Evolutionary conservation across 2,329 filamentous ascomycete species (phyloP), one percentile per base, ranked within the genome.

Genomic region (Cladosporium sp.): DNA sequence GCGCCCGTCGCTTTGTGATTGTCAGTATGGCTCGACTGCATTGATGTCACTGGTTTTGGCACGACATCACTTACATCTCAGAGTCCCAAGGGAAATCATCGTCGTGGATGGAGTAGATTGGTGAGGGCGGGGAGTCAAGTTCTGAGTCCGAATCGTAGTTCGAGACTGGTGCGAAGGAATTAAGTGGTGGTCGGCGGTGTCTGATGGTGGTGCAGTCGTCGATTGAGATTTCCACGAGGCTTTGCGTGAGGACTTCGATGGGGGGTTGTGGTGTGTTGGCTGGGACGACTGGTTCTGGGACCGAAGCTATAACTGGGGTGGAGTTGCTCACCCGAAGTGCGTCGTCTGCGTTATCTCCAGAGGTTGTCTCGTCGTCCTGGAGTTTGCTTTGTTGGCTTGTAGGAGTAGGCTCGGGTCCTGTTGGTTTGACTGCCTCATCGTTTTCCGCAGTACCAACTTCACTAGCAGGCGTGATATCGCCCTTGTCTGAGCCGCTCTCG

Each of bases 1-100:
- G 5, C 71, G 69, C 5, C 68, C 69, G 56, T 74, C 72, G n/a
- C 66, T 67, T 39, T 21, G n/a, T 25, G 26, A 28, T 14, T 16
- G 43, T 53, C 23, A 65, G 23, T 62, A 3, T 36, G 32, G 25
- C 28, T 6, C 23, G 2, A n/a, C n/a, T n/a, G n/a, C n/a, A n/a
- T n/a, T n/a, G n/a, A n/a, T n/a, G n/a, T n/a, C n/a, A n/a, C n/a
- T n/a, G n/a, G n/a, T n/a, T n/a, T n/a, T n/a, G n/a, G n/a, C n/a
- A n/a, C n/a, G n/a, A n/a, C n/a, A n/a, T n/a, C n/a, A 58, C 67
- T 61, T 67, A 70, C 69, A 75, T 71, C 3, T 76, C 73, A 18
- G 70, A 70, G 51, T 76, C 71, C 73, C 73, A 76, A 23, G 71
- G 69, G 53, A 76, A 76, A 46, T 76, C 75, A 34, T 75, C 67